phyloP scores from a whole-genome alignment of 345 rosid species.

The Passiflora organensis region DNA sequence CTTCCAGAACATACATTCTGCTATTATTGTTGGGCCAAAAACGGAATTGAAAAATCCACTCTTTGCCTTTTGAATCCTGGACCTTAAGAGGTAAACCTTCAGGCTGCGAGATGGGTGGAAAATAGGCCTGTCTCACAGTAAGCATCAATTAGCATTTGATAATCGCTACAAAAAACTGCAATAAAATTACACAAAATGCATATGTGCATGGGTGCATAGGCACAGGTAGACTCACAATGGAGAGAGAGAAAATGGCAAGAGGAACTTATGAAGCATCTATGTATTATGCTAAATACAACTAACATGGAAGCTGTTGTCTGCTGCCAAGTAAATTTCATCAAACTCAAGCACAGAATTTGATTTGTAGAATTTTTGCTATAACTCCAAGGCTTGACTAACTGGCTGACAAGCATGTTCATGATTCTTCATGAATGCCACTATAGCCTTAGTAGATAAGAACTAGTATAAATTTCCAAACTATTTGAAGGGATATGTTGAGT shows the following conservation, averaged over 20 bases:
- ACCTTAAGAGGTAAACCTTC: conserved; percentile 93
- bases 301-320: too few species aligned
- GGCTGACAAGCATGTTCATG: not conserved
- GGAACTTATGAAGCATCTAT: not conserved
- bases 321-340: too few species aligned
- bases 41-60: conserved; percentile 94
- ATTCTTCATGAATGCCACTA: not conserved
- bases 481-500: not conserved
- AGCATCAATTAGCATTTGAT: conserved; percentile 12
- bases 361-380: too few species aligned
- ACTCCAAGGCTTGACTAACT: too few species aligned
- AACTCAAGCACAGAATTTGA: too few species aligned
- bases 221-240: too few species aligned
- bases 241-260: not conserved
- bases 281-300: too few species aligned
- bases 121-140: conserved; percentile 58
- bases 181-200: not conserved
- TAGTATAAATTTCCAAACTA: not conserved
- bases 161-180: not conserved
- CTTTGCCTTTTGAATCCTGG: conserved; percentile 90
- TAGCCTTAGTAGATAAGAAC: not conserved
- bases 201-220: too few species aligned
- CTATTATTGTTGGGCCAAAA: conserved; percentile 91
- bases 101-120: conserved; percentile 73
- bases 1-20: conserved; percentile 93